Evolutionary conservation across 768 basidiomycete genomes (phyloP).

Genomic region (Boletus sp.): DNA sequence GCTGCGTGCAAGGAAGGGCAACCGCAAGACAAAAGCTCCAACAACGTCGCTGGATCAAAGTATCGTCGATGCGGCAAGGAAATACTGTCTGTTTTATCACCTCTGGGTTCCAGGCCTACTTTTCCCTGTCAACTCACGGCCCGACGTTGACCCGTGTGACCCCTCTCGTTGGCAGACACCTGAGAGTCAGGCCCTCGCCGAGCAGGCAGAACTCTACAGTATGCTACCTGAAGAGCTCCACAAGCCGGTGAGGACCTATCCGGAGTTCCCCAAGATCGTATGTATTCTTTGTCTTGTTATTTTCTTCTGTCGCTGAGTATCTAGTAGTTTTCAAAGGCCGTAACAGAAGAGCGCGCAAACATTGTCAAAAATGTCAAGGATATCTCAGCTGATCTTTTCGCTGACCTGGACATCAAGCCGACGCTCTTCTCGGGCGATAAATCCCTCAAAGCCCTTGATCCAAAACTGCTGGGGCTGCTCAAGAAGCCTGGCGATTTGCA

Average conservation of each 20-base stretch:
- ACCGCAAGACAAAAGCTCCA: no score
- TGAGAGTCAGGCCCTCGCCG: not conserved
- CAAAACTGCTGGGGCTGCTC: not conserved
- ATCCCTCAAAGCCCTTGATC: not conserved
- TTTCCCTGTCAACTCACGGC: not conserved
- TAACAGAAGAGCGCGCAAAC: not conserved
- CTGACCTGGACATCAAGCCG: not conserved
- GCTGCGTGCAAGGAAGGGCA: no score
- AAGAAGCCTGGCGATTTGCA: not conserved
- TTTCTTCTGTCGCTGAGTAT: not conserved
- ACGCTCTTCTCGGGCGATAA: not conserved
- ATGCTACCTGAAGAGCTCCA: not conserved
- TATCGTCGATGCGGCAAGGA: not conserved
- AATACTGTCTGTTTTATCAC: not conserved
- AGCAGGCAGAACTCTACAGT: not conserved
- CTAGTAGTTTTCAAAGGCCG: not conserved
- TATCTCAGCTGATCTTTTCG: not conserved
- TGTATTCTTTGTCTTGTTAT: not conserved
- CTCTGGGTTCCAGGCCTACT: not conserved
- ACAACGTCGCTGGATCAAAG: not conserved
- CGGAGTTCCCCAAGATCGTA: not conserved
- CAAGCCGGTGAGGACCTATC: not conserved
- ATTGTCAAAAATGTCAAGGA: constrained; percentile 2
- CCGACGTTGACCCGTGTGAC: not conserved
- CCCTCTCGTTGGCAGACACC: not conserved